Conservation (phyloP, 345 rosid species). For the Arabidopsis suecica region DNA sequence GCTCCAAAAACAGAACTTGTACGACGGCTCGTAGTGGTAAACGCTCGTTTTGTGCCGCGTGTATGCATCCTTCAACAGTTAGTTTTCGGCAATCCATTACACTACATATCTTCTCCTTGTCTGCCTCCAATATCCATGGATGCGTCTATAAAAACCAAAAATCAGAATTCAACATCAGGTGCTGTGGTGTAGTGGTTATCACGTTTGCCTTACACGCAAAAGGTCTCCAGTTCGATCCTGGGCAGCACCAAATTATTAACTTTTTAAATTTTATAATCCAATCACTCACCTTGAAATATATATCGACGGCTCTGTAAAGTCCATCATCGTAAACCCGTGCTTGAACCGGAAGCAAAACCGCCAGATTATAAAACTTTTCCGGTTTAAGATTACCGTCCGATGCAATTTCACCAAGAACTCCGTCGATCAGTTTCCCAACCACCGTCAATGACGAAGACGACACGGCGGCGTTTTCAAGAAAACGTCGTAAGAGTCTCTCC, state of each 20-base stretch:
- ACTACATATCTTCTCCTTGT: conserved; percentile 76
- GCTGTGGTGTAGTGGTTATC: conserved; percentile 45
- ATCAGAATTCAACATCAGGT: not conserved
- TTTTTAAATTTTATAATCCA: not conserved
- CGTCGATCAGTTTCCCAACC: conserved; percentile 82
- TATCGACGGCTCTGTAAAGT: conserved; percentile 80
- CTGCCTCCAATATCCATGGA: conserved; percentile 72
- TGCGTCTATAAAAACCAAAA: conserved; percentile 53
- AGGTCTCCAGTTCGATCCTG: conserved; percentile 44
- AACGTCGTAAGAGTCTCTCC: conserved; percentile 68
- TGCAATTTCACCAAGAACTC: conserved; percentile 82
- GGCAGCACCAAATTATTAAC: conserved; percentile 7
- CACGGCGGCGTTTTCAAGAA: conserved; percentile 52
- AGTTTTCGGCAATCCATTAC: conserved; percentile 77
- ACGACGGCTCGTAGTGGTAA: conserved; percentile 84
- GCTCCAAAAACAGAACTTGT: conserved; percentile 81
- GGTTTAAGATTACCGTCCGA: conserved; percentile 80
- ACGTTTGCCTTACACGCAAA: conserved; percentile 47
- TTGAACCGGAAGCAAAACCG: conserved; percentile 63
- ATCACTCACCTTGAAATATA: conserved; percentile 73
- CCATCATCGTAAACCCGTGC: conserved; percentile 85
- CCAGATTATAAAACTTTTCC: conserved; percentile 65
- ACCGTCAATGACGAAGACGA: conserved; percentile 57
- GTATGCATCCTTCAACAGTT: conserved; percentile 88
- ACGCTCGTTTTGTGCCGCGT: conserved; percentile 94